A percentile compares a stretch with the other conserved stretches of the same genome.
Evolutionary conservation across 2,329 filamentous ascomycete species (phyloP).

Genomic region (Juglanconis oblonga): DNA sequence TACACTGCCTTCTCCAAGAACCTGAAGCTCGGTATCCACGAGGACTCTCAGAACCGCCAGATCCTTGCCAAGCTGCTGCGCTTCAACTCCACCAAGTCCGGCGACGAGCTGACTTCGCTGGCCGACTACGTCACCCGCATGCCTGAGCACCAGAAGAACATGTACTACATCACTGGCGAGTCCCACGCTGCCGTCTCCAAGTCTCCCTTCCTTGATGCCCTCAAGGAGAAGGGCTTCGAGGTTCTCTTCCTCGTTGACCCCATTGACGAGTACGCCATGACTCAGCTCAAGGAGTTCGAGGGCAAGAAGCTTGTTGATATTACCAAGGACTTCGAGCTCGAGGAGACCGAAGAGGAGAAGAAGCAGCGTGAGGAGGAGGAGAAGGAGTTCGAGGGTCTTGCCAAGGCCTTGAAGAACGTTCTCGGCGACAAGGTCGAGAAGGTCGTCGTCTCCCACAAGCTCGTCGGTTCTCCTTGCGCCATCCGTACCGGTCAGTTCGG

Average conservation of each 20-base stretch:
- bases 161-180: slow-evolving; percentile 99
- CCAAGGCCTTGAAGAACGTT: slow-evolving; percentile 98
- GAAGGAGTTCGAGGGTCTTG: slow-evolving; percentile 94
- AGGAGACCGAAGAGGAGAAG: slow-evolving; percentile 99
- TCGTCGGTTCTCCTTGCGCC: slow-evolving; percentile 88
- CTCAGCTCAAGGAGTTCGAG: slow-evolving; percentile 99
- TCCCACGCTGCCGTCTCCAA: slow-evolving; percentile 96
- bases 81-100: slow-evolving; percentile 99
- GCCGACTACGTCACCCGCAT: slow-evolving; percentile 98
- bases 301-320: slow-evolving; percentile 99
- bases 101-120: slow-evolving; percentile 91
- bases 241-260: slow-evolving; percentile 99
- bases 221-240: slow-evolving; percentile 99
- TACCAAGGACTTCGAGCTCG: slow-evolving; percentile 99
- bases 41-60: slow-evolving; percentile 96
- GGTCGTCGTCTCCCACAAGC: slow-evolving; percentile 98
- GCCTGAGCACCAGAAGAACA: slow-evolving; percentile 99
- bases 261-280: slow-evolving; percentile 99
- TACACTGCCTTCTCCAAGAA: slow-evolving; percentile 99
- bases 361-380: slow-evolving; percentile 88
- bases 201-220: slow-evolving; percentile 97
- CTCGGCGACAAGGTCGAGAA: slow-evolving; percentile 99
- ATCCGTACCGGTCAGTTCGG: slow-evolving; percentile 99
- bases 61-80: slow-evolving; percentile 95
- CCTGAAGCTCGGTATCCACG: slow-evolving; percentile 99